These are phyloP conservation scores for Elsinoe batatas DNA, from an alignment of 2,329 filamentous ascomycete species.

Conservation along the genomic window DNA sequence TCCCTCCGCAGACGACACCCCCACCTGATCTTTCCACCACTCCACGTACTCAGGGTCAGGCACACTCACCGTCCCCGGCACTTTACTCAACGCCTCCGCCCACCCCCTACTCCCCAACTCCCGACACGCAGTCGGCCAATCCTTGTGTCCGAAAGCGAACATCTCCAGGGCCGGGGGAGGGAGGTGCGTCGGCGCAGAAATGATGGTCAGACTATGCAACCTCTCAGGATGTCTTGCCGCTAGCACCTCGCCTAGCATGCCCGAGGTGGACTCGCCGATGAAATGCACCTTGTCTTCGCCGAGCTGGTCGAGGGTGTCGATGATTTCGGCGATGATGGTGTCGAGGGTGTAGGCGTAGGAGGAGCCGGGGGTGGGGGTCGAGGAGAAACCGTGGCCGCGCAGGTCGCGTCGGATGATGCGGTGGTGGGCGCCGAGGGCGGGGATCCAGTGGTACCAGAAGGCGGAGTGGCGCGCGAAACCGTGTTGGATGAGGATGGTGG, in stretches of 20 bases:
- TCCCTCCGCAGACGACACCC: conserved; percentile 23
- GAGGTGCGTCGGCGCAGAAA: conserved; percentile 25
- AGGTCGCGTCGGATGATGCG: conserved; percentile 28
- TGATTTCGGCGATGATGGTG: conserved; percentile 26
- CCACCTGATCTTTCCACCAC: conserved; percentile 27
- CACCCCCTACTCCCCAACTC: conserved; percentile 27
- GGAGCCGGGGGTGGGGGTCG: conserved; percentile 16
- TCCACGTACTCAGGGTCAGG: conserved; percentile 23
- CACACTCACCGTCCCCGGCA: conserved; percentile 26
- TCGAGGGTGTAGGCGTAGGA: conserved; percentile 21
- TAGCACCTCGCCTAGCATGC: conserved; percentile 28
- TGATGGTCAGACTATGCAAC: conserved; percentile 25
- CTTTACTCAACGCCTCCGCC: conserved; percentile 23
- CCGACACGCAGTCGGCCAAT: conserved; percentile 26
- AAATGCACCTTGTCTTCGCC: conserved; percentile 26
- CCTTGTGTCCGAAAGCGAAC: conserved; percentile 23
- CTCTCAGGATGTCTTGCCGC: conserved; percentile 26
- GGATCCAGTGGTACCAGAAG: conserved; percentile 32
- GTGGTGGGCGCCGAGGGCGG: conserved; percentile 24
- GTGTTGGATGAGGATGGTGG: conserved; percentile 31
- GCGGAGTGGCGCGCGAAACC: conserved; percentile 27
- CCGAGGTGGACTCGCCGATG: conserved; percentile 28
- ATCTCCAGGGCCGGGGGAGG: conserved; percentile 23
- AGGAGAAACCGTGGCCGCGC: conserved; percentile 27
- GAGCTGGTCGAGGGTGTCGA: conserved; percentile 29